Evolutionary conservation across 2,329 filamentous ascomycete species (phyloP).

Genomic region (Penicillium palitans): DNA sequence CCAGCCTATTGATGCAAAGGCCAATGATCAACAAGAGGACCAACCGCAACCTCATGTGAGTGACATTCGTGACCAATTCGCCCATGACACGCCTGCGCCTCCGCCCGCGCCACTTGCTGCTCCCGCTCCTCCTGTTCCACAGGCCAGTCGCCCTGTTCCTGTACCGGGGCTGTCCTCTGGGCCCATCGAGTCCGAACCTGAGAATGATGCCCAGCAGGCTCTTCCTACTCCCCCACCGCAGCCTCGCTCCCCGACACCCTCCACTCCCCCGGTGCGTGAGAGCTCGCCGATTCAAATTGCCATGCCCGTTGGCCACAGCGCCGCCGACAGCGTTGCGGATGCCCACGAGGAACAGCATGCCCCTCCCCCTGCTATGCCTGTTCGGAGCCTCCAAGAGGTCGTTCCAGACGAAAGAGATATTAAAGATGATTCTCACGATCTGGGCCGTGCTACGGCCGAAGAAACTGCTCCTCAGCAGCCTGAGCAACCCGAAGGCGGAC

Average conservation of each 20-base stretch:
- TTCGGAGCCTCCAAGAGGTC: conserved; percentile 61
- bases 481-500: conserved; percentile 53
- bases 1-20: conserved; percentile 64
- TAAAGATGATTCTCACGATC: conserved; percentile 61
- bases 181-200: conserved; percentile 53
- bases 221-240: conserved; percentile 45
- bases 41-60: conserved; percentile 66
- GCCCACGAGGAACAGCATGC: conserved; percentile 45
- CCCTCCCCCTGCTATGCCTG: conserved; percentile 56
- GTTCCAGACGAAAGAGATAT: conserved; percentile 66
- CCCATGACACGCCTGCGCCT: conserved; percentile 59
- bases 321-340: conserved; percentile 47
- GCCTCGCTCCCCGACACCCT: conserved; percentile 52
- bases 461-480: conserved; percentile 46
- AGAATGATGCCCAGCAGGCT: conserved; percentile 35
- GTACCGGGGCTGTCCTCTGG: conserved; percentile 73
- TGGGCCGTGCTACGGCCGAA: conserved; percentile 60
- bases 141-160: conserved; percentile 67
- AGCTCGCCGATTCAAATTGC: conserved; percentile 81
- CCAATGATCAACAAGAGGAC: conserved; percentile 52
- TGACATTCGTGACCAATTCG: conserved; percentile 79
- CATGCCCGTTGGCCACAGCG: conserved; percentile 72
- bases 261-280: conserved; percentile 53
- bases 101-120: conserved; percentile 41
- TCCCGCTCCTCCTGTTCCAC: conserved; percentile 58